Conservation (phyloP, 1,284 basidiomycete species). For the Somion occarium region DNA sequence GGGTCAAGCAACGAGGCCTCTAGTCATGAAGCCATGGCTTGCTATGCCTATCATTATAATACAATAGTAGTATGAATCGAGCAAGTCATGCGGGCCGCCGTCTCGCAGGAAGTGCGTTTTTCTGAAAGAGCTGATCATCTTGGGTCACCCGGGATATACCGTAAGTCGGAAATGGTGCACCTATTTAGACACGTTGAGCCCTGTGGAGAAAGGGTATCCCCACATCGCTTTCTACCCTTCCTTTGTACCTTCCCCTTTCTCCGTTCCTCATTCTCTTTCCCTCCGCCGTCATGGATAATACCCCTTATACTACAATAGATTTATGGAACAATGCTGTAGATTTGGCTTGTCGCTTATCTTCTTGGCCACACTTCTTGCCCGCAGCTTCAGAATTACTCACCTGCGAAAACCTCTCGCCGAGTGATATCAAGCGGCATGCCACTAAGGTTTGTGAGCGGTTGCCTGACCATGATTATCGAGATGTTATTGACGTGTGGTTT, state of each 20-base stretch:
- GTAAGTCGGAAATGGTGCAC: conserved; percentile 12
- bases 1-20: background rate
- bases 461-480: background rate
- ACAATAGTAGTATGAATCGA: background rate
- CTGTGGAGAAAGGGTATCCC: conserved; percentile 5
- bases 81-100: background rate
- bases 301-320: conserved; percentile 4
- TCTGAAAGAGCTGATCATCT: conserved; percentile 8
- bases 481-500: background rate
- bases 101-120: background rate
- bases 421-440: conserved; percentile 11
- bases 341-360: conserved; percentile 14
- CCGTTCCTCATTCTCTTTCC: background rate
- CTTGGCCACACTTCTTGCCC: conserved; percentile 11
- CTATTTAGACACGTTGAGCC: conserved; percentile 20
- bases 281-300: background rate
- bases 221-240: conserved; percentile 2
- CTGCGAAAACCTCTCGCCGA: conserved; percentile 9
- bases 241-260: conserved; percentile 5
- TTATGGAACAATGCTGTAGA: conserved; percentile 12
- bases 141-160: conserved; percentile 14
- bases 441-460: conserved; percentile 11
- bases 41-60: background rate
- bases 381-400: conserved; percentile 13
- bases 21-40: background rate